Conservation (phyloP, 2,329 filamentous ascomycete species). For the Shiraia sp. region DNA sequence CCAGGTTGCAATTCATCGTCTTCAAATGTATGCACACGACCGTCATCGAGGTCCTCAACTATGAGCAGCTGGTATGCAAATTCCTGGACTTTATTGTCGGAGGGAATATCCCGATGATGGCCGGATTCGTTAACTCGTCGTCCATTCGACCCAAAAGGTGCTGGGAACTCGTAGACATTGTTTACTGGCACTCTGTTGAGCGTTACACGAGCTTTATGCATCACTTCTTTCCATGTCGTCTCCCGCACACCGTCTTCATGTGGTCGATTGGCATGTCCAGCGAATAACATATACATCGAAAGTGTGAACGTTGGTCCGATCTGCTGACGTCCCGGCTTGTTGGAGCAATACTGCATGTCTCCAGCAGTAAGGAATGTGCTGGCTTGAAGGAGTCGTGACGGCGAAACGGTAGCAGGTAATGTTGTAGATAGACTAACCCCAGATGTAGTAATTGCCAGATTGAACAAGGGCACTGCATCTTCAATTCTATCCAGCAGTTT, state of each 20-base stretch:
- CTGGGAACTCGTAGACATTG: constrained; percentile 53
- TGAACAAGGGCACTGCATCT: constrained; percentile 87
- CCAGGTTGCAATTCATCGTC: constrained; percentile 61
- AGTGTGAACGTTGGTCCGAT: constrained; percentile 85
- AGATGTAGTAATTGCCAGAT: constrained; percentile 90
- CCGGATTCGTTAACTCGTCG: constrained; percentile 15
- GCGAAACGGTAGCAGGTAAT: constrained; percentile 81
- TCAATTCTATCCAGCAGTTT: constrained; percentile 78
- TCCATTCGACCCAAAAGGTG: constrained; percentile 20
- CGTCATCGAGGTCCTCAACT: constrained; percentile 79
- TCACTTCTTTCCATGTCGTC: constrained; percentile 92
- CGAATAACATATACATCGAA: constrained; percentile 94
- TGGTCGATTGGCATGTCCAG: constrained; percentile 68
- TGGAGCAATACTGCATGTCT: constrained; percentile 77
- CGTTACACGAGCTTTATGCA: constrained; percentile 88
- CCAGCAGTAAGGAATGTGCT: constrained; percentile 88
- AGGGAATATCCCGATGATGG: constrained; percentile 38
- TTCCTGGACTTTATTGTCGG: constrained; percentile 58
- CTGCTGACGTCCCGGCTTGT: constrained; percentile 68
- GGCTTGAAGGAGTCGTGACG: constrained; percentile 86
- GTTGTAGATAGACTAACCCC: constrained; percentile 83
- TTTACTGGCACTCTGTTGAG: constrained; percentile 71
- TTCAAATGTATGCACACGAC: constrained; percentile 68
- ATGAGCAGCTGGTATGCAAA: constrained; percentile 83
- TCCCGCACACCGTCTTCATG: constrained; percentile 62